Evolutionary conservation across 2,329 filamentous ascomycete species (phyloP).

Genomic region (Aspergillus glaucus): DNA sequence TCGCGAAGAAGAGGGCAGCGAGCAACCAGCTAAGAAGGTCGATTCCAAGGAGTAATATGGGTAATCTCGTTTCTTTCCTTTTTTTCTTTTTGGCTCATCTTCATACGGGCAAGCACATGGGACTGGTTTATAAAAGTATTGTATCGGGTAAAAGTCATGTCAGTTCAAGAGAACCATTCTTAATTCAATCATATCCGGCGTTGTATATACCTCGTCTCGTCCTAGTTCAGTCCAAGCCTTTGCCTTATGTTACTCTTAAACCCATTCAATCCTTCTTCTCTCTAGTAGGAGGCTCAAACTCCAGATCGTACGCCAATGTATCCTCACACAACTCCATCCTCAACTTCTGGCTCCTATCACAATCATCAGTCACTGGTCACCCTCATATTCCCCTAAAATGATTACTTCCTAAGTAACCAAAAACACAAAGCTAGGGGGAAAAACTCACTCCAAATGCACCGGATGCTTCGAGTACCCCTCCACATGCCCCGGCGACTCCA

Average conservation of each 20-base stretch:
- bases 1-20: conserved; percentile 37
- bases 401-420: no score
- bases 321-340: conserved; percentile 38
- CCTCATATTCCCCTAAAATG: neutral
- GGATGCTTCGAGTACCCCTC: conserved; percentile 41
- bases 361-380: neutral
- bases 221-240: neutral
- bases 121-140: neutral
- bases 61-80: neutral
- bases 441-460: conserved; percentile 40
- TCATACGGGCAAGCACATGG: conserved; percentile 1
- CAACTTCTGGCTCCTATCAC: conserved; percentile 32
- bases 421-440: neutral
- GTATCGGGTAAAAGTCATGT: no score
- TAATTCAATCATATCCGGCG: no score
- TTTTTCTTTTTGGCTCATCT: neutral
- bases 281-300: conserved; percentile 19
- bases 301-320: conserved; percentile 38
- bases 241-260: neutral
- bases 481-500: conserved; percentile 40
- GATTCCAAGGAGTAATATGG: conserved; percentile 37
- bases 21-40: conserved; percentile 43
- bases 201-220: no score
- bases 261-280: neutral
- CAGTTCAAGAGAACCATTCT: no score